Evolutionary conservation across 768 basidiomycete species (phyloP), one percentile per base, ranked within the genome.

Genomic region (Leccinellum luteum): DNA sequence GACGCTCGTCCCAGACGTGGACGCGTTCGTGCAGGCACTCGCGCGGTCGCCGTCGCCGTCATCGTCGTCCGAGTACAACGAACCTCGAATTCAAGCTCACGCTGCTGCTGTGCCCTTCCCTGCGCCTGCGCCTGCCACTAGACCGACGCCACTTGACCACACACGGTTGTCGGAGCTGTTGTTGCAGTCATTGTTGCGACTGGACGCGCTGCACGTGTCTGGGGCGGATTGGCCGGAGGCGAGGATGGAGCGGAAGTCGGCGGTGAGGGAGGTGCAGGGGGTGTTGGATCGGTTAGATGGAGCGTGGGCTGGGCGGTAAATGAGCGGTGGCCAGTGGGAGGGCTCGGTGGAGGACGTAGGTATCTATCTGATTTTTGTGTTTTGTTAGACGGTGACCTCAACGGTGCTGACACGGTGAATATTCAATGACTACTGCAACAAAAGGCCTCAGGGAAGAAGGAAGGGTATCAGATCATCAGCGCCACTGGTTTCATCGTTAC

Each of bases 221-320:
- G 89, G 92, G 47, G 76, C 78, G 35, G 81, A 84, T 51, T 97
- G 93, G 90, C 80, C 82, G 9, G 79, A 85, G 5, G 94, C 94
- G 14, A 81, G 95, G 65, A 77, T 76, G 62, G 84, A 89, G 69
- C 79, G 95, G 60, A 97, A 96, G 74, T 84, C 81, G 31, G 95
- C 92, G 1, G 94, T 98, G 50, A 86, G 81, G 61, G 85, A 87
- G 64, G 88, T 97, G 15, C 95, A 98, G 75, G 80, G 75, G 25
- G 78, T 92, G 63, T 80, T 98, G 58, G 92, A 94, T 69, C 78
- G 79, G 57, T 77, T 96, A 48, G 94, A 96, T 69, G 80, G 75
- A 25, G 86, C 81, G 6, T 92, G 90, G 88, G 74, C 73, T 28
- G 53, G 53, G 6, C 63, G 70, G 31, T 73, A 54, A 61, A 19